Evolutionary conservation across 305 asterid genomes (phyloP).

Genomic region (Withania somnifera): DNA sequence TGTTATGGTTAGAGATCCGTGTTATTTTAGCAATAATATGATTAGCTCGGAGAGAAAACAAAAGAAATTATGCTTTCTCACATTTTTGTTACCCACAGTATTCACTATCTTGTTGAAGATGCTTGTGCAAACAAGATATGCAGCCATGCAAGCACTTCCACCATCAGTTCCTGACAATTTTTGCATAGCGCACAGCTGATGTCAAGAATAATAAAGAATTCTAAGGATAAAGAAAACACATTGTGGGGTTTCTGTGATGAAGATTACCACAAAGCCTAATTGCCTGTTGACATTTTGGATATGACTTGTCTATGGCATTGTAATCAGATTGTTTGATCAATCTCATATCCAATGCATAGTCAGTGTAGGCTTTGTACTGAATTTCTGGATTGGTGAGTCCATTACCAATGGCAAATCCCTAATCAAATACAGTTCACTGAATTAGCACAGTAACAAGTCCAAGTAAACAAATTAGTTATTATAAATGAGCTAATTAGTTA

Average conservation of each 20-base stretch:
- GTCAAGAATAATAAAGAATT: background rate
- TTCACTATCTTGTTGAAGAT: conserved; percentile 12
- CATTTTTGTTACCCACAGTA: conserved; percentile 20
- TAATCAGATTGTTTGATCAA: conserved; percentile 13
- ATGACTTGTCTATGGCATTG: conserved; percentile 4
- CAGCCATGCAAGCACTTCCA: conserved; percentile 17
- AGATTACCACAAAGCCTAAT: conserved; percentile 31
- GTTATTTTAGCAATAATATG: background rate
- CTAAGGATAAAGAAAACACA: background rate
- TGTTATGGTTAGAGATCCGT: too few relatives aligned
- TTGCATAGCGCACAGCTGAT: background rate
- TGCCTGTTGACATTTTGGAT: conserved; percentile 14
- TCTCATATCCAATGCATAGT: conserved; percentile 31
- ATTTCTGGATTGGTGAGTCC: conserved; percentile 45
- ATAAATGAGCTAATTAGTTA: background rate
- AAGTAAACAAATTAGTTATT: background rate
- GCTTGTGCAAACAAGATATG: conserved; percentile 17
- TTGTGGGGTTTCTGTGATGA: background rate
- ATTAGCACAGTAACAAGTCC: background rate
- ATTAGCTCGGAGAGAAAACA: background rate
- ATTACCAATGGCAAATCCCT: conserved; percentile 54
- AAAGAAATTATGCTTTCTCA: conserved; percentile 4
- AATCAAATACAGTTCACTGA: background rate
- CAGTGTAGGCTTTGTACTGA: conserved; percentile 33
- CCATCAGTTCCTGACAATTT: conserved; percentile 16